phyloP scores from a whole-genome alignment of 139 green algal species.

The Closterium sp. region DNA sequence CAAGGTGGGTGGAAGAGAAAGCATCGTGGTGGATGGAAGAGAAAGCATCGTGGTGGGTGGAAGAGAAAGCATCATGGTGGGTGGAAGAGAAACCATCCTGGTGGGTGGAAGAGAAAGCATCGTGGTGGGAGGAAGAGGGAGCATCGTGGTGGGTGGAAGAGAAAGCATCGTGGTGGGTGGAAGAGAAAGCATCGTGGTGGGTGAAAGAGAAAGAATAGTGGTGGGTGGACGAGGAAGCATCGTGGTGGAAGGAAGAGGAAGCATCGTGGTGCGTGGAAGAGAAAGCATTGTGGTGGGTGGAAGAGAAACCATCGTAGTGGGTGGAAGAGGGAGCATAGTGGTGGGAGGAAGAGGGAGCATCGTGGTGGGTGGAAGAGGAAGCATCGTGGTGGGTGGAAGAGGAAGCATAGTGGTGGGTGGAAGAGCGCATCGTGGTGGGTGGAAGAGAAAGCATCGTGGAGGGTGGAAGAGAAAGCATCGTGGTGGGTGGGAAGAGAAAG shows the following conservation, averaged over 20 bases:
- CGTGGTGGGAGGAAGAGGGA: not conserved
- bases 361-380: not conserved
- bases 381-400: too few species aligned
- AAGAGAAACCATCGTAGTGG: too few species aligned
- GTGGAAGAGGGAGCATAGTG: not conserved
- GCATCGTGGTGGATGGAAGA: not conserved
- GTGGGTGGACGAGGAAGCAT: not conserved
- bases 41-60: not conserved
- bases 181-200: too few species aligned
- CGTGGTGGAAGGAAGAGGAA: not conserved
- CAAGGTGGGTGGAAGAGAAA: too few species aligned
- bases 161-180: not conserved
- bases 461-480: too few species aligned
- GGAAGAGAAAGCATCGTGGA: not conserved
- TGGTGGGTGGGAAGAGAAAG: too few species aligned
- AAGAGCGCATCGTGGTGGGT: not conserved
- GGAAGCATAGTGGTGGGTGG: not conserved
- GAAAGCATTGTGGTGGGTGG: too few species aligned
- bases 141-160: not conserved
- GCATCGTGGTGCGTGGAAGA: not conserved
- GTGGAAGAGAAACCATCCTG: too few species aligned
- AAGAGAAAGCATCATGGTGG: not conserved
- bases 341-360: not conserved
- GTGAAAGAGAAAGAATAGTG: too few species aligned
- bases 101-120: too few species aligned